A percentile compares a stretch with the other conserved stretches of the same genome.
phyloP scores from a whole-genome alignment of 306 rosid genomes.

The Ormosia semicastrata region DNA sequence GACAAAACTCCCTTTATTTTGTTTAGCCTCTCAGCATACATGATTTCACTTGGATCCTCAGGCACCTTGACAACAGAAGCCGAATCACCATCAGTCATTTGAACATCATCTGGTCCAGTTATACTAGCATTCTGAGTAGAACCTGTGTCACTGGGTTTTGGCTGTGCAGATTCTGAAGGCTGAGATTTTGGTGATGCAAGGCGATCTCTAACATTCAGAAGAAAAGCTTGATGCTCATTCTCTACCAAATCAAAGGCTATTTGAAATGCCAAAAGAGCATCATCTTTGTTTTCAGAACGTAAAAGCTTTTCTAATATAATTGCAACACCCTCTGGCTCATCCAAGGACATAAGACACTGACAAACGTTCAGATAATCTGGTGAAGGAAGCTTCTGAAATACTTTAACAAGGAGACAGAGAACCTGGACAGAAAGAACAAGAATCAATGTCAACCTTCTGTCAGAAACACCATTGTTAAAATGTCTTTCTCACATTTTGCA shows the following conservation, averaged over 20 bases:
- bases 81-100: slow-evolving; percentile 69
- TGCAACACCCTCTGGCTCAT: slow-evolving; percentile 90
- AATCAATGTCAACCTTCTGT: slow-evolving; percentile 15
- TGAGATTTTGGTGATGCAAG: slow-evolving; percentile 67
- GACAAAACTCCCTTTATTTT: slow-evolving; percentile 92
- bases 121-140: slow-evolving; percentile 58
- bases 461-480: not conserved
- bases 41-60: slow-evolving; percentile 76
- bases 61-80: slow-evolving; percentile 40
- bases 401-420: slow-evolving; percentile 90
- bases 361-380: slow-evolving; percentile 97
- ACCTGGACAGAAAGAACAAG: slow-evolving; percentile 51
- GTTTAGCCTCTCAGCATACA: slow-evolving; percentile 76
- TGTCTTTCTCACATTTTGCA: not conserved
- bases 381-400: slow-evolving; percentile 87
- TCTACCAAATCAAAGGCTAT: slow-evolving; percentile 95
- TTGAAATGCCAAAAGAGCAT: slow-evolving; percentile 91
- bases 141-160: slow-evolving; percentile 51
- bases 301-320: slow-evolving; percentile 85
- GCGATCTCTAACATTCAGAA: slow-evolving; percentile 74
- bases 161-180: slow-evolving; percentile 50
- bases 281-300: slow-evolving; percentile 86
- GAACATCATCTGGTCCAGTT: slow-evolving; percentile 67
- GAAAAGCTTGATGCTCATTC: slow-evolving; percentile 97
- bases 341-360: slow-evolving; percentile 96